Evolutionary conservation across 1,284 basidiomycete genomes (phyloP).

Genomic region (Ustilago crameri): DNA sequence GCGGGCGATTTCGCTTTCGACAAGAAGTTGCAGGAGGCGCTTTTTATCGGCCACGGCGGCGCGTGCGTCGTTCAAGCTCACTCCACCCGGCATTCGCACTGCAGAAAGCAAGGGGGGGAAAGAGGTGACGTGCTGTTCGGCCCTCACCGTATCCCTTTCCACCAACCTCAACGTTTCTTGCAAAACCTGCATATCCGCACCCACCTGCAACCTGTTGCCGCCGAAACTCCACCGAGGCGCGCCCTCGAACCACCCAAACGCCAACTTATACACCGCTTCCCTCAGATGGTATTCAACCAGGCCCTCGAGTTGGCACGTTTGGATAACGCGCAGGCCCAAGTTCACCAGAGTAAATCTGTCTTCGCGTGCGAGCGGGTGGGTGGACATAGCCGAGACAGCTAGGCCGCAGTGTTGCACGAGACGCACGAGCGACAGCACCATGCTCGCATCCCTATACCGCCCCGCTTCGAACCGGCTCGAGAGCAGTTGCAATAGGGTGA

Average conservation of each 20-base stretch:
- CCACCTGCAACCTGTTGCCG: conserved; percentile 86
- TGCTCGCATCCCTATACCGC: conserved; percentile 83
- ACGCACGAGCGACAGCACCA: conserved; percentile 86
- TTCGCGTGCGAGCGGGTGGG: conserved; percentile 90
- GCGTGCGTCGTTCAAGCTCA: conserved; percentile 48
- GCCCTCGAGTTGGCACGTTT: conserved; percentile 85
- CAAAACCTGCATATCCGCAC: conserved; percentile 86
- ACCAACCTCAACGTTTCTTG: conserved; percentile 84
- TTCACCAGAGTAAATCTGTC: conserved; percentile 86
- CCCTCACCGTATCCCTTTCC: conserved; percentile 78
- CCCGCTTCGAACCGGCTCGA: conserved; percentile 93
- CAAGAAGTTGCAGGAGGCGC: conserved; percentile 76
- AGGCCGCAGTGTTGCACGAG: conserved; percentile 76
- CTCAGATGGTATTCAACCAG: conserved; percentile 83
- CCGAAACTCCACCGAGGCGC: conserved; percentile 84
- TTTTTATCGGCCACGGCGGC: conserved; percentile 43
- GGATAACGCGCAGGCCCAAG: conserved; percentile 91
- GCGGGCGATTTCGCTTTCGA: conserved; percentile 89
- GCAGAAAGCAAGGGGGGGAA: conserved; percentile 48
- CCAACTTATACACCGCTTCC: conserved; percentile 80
- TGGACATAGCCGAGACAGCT: conserved; percentile 73
- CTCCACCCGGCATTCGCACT: conserved; percentile 44
- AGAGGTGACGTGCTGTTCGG: conserved; percentile 52
- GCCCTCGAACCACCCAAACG: conserved; percentile 85
- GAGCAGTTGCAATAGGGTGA: conserved; percentile 86